A percentile compares a stretch with the other conserved stretches of the same genome.
Conservation (phyloP, 2,329 filamentous ascomycete genomes). For the Aspergillus pseudoglaucus region DNA sequence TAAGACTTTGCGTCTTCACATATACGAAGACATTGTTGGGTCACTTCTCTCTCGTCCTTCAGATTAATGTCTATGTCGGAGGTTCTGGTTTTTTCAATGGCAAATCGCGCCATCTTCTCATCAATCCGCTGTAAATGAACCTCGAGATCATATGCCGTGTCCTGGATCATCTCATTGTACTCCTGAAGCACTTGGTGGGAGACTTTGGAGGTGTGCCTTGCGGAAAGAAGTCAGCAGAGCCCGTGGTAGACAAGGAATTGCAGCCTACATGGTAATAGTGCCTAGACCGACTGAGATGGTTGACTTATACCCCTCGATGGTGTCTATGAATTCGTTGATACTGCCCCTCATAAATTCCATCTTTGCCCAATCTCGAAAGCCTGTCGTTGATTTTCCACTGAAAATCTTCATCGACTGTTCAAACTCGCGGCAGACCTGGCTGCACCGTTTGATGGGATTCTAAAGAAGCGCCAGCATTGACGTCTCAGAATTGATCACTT, state of each 20-base stretch:
- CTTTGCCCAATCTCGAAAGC: conserved; percentile 35
- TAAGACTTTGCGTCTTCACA: conserved; percentile 33
- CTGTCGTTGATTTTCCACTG: conserved; percentile 24
- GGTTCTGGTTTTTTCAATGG: conserved; percentile 10
- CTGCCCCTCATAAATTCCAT: conserved; percentile 38
- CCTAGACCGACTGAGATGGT: conserved; percentile 35
- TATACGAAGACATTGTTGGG: conserved; percentile 34
- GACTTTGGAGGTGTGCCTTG: conserved; percentile 28
- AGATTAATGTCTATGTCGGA: conserved; percentile 23
- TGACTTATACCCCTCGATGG: conserved; percentile 33
- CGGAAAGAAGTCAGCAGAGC: conserved; percentile 13
- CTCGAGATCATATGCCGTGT: conserved; percentile 31
- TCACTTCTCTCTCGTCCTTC: conserved; percentile 32
- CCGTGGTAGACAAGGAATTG: conserved; percentile 5
- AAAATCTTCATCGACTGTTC: conserved; percentile 32
- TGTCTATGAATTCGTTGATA: conserved; percentile 37
- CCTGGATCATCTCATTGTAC: conserved; percentile 35
- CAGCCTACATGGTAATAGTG: conserved; percentile 31
- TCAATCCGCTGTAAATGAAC: conserved; percentile 31
- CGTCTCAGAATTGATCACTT: conserved; percentile 11
- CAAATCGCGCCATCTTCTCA: conserved; percentile 24
- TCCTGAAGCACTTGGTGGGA: conserved; percentile 24
- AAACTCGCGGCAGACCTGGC: conserved; percentile 32
- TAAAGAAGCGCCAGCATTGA: conserved; percentile 25
- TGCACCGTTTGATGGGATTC: conserved; percentile 32